Evolutionary conservation across 345 rosid species (phyloP).

Genomic region (Sapria himalayana): DNA sequence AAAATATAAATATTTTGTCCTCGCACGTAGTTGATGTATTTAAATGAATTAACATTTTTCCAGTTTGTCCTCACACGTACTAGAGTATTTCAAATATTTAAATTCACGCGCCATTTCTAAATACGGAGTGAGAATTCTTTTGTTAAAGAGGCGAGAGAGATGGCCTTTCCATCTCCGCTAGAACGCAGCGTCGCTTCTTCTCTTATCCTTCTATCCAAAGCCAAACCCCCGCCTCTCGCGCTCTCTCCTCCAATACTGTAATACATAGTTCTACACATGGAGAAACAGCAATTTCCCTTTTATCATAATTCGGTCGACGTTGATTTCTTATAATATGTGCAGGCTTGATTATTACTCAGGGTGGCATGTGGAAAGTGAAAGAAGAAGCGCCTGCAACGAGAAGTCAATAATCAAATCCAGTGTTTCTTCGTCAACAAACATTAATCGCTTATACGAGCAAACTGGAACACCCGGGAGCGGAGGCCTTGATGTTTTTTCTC

Average conservation of each 20-base stretch:
- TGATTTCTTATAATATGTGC: background rate
- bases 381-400: constrained; percentile 10
- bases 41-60: no score
- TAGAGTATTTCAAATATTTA: constrained; percentile 11
- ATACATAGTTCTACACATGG: no score
- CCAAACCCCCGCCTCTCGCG: constrained; percentile 10
- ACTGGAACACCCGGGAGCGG: no score
- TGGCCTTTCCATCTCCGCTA: constrained; percentile 39
- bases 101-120: constrained; percentile 33
- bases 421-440: no score
- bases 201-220: constrained; percentile 60
- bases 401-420: background rate
- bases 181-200: constrained; percentile 59
- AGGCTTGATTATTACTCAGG: constrained; percentile 14
- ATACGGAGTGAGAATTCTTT: constrained; percentile 7
- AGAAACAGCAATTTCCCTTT: constrained; percentile 5
- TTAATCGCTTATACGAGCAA: no score
- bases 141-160: constrained; percentile 7
- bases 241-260: constrained; percentile 15
- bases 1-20: no score
- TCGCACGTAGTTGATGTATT: no score
- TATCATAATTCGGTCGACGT: constrained; percentile 1
- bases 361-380: constrained; percentile 5
- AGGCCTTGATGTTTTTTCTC: no score
- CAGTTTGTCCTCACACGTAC: no score